phyloP scores from a whole-genome alignment of 306 rosid species.

The Myrica gale region DNA sequence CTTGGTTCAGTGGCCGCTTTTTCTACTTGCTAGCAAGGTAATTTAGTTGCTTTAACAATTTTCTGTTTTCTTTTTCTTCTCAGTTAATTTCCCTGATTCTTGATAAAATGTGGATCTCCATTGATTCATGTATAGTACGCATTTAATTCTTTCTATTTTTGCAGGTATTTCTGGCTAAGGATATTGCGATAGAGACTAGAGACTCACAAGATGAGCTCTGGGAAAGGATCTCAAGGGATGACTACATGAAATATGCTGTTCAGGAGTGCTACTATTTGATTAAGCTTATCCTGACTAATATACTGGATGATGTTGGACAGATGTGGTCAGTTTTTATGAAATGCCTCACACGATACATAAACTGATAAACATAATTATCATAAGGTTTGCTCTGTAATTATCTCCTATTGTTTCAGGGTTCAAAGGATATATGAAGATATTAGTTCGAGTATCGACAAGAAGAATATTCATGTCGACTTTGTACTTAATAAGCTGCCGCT shows the following conservation, averaged over 20 bases:
- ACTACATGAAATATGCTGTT: constrained; percentile 90
- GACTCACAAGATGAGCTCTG: constrained; percentile 74
- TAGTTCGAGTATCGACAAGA: constrained; percentile 44
- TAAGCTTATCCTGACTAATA: constrained; percentile 60
- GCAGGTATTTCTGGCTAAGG: constrained; percentile 75
- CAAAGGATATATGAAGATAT: constrained; percentile 68
- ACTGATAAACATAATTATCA: neutral
- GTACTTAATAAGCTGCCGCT: constrained; percentile 65
- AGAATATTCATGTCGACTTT: constrained; percentile 42
- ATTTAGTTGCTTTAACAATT: neutral
- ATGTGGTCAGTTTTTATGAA: constrained; percentile 57
- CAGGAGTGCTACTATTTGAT: constrained; percentile 76
- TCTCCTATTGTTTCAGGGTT: constrained; percentile 57
- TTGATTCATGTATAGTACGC: no score
- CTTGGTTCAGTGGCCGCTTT: constrained; percentile 98
- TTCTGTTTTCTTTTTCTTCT: neutral
- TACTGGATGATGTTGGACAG: constrained; percentile 76
- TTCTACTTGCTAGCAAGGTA: constrained; percentile 98
- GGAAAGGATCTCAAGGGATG: constrained; percentile 88
- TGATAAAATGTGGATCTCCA: neutral
- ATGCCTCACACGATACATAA: neutral
- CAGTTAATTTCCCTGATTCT: neutral
- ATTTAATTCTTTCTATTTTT: neutral
- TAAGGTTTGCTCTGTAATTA: constrained; percentile 24
- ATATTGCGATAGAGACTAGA: constrained; percentile 72